Percentiles rank a stretch among this genome's conserved stretches.
Conservation (phyloP, 805 yeast genomes). For the Wickerhamiella sergipiensis region DNA sequence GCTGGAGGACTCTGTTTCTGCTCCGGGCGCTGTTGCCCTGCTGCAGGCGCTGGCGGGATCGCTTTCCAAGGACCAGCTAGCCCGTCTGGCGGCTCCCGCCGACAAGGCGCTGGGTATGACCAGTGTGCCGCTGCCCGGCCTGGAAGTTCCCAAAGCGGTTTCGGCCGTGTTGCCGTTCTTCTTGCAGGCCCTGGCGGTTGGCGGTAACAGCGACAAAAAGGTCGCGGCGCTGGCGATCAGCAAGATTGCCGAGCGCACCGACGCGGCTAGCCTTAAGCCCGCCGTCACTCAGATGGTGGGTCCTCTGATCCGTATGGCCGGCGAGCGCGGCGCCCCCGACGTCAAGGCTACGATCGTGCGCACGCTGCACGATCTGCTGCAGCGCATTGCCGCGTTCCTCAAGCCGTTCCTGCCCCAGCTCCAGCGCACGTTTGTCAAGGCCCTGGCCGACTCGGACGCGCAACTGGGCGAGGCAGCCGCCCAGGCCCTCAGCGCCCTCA, state of each 20-base stretch:
- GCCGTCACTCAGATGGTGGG: constrained; percentile 91
- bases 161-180: constrained; percentile 80
- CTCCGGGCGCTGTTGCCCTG: constrained; percentile 50
- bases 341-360: constrained; percentile 87
- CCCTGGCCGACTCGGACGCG: constrained; percentile 68
- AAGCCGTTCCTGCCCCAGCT: constrained; percentile 95
- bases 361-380: constrained; percentile 66
- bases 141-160: constrained; percentile 57
- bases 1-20: constrained; percentile 58
- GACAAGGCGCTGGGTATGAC: constrained; percentile 54
- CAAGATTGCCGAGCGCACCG: constrained; percentile 71
- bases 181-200: constrained; percentile 91
- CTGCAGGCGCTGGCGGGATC: constrained; percentile 52
- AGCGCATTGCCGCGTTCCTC: constrained; percentile 76
- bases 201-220: constrained; percentile 71
- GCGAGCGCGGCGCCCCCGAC: constrained; percentile 84
- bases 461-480: constrained; percentile 74
- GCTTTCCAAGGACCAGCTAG: constrained; percentile 65
- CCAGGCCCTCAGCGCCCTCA: constrained; percentile 73
- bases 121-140: constrained; percentile 63
- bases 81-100: constrained; percentile 68
- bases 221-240: constrained; percentile 80
- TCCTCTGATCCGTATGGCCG: constrained; percentile 93
- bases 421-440: constrained; percentile 91
- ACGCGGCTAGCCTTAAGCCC: constrained; percentile 55